Conservation (phyloP, 2,329 filamentous ascomycete genomes). For the Fusarium sp. region DNA sequence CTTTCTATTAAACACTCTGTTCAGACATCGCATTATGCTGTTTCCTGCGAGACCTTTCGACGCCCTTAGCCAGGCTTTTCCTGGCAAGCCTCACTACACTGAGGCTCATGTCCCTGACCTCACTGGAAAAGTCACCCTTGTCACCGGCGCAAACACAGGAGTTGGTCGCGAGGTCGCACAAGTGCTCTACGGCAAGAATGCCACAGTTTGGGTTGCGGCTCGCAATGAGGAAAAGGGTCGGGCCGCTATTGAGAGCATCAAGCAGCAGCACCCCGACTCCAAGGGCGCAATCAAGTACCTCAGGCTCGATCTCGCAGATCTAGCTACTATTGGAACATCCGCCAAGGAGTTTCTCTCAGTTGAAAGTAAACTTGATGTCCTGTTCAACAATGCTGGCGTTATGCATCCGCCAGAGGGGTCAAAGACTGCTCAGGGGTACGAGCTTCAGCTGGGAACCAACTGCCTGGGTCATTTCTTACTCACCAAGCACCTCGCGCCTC, state of each 20-base stretch:
- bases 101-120: conserved; percentile 70
- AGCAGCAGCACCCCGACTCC: conserved; percentile 47
- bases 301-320: conserved; percentile 55
- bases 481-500: conserved; percentile 51
- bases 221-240: conserved; percentile 57
- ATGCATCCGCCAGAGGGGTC: conserved; percentile 53
- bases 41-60: conserved; percentile 24
- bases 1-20: background rate
- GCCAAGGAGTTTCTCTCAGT: conserved; percentile 46
- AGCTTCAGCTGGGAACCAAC: conserved; percentile 55
- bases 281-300: conserved; percentile 55
- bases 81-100: conserved; percentile 39
- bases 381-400: conserved; percentile 58
- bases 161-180: conserved; percentile 62
- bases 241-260: conserved; percentile 56
- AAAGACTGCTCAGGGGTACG: conserved; percentile 53
- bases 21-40: background rate
- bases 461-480: conserved; percentile 54
- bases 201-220: conserved; percentile 64
- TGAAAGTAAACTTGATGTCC: conserved; percentile 49
- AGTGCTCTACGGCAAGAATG: conserved; percentile 63
- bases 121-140: conserved; percentile 61
- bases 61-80: conserved; percentile 35
- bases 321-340: conserved; percentile 48
- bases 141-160: conserved; percentile 56